phyloP scores from a whole-genome alignment of 331 rosid genomes.

The Telfairia occidentalis region DNA sequence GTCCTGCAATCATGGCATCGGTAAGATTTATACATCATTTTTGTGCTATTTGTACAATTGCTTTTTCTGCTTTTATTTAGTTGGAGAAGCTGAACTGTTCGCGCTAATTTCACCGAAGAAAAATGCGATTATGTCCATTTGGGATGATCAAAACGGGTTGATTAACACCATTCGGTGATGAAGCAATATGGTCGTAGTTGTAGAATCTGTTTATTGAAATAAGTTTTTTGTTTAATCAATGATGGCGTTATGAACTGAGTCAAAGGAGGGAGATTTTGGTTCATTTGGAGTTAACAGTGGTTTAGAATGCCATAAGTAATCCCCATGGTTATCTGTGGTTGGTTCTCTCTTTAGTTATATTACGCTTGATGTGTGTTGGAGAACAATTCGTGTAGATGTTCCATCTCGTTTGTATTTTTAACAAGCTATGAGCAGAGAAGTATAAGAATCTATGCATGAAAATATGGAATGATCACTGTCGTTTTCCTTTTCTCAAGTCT shows the following conservation, averaged over 20 bases:
- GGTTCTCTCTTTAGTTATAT: neutral
- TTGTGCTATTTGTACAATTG: neutral
- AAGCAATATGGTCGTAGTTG: neutral
- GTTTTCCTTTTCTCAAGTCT: neutral
- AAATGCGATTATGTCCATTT: neutral
- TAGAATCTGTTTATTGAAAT: neutral
- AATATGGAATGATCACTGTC: neutral
- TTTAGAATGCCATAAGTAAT: neutral
- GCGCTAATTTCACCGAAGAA: neutral
- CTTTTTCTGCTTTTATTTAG: neutral
- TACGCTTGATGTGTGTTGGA: neutral
- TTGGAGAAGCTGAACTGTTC: neutral
- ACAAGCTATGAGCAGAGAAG: neutral
- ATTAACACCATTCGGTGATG: neutral
- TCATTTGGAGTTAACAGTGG: neutral
- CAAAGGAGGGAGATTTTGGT: neutral
- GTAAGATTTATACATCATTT: neutral
- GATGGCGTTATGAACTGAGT: neutral
- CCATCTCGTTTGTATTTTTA: neutral
- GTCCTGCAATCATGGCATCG: conserved; percentile 13
- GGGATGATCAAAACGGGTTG: neutral
- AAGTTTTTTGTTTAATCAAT: neutral
- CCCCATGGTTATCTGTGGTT: neutral
- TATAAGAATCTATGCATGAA: neutral
- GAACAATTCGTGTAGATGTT: neutral